Evolutionary conservation across 345 rosid species (phyloP).

Genomic region (Corymbia maculata): DNA sequence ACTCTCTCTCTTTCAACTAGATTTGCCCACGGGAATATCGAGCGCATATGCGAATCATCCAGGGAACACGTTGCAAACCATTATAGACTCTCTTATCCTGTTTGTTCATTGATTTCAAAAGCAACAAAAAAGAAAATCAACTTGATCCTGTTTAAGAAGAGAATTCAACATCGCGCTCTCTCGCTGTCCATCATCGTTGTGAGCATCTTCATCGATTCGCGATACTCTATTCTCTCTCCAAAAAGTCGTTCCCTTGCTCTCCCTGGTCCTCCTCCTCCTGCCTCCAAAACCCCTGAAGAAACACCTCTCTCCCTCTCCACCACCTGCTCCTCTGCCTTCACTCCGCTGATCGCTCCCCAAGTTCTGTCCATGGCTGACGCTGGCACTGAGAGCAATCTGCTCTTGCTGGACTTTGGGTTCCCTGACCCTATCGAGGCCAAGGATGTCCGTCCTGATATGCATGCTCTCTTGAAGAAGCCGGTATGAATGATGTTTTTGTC

Average conservation of each 20-base stretch:
- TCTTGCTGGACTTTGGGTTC: conserved; percentile 56
- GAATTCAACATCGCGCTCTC: neutral
- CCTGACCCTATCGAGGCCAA: conserved; percentile 38
- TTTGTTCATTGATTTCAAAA: neutral
- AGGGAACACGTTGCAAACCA: neutral
- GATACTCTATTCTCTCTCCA: neutral
- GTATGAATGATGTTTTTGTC: conserved; percentile 14
- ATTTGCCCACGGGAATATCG: neutral
- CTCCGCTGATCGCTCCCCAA: neutral
- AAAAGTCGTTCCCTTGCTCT: neutral
- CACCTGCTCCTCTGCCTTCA: neutral
- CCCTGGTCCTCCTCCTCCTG: conserved; percentile 11
- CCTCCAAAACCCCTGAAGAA: neutral
- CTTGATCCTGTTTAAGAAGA: neutral
- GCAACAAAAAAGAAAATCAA: neutral
- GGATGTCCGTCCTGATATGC: conserved; percentile 72
- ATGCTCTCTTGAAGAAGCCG: conserved; percentile 53
- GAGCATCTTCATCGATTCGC: neutral
- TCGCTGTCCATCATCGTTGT: neutral
- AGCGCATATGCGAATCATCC: neutral
- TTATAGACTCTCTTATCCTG: neutral
- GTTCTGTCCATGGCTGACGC: conserved; percentile 16
- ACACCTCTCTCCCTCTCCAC: neutral
- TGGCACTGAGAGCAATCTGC: conserved; percentile 39
- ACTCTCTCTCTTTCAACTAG: neutral